Conservation (phyloP, 2,329 filamentous ascomycete species). For the Aspergillus phoenicis region DNA sequence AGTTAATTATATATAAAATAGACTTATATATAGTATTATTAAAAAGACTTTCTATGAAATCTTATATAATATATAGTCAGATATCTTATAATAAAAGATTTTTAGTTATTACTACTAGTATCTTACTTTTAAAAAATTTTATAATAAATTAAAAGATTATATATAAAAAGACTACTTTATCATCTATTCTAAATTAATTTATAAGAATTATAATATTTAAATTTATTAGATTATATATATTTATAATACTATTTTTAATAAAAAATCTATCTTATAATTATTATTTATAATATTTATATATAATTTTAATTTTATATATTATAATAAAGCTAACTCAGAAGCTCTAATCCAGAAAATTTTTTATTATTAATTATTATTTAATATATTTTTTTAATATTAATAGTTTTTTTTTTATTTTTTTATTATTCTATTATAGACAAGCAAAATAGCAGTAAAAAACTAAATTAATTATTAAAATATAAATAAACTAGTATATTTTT, state of each 20-base stretch:
- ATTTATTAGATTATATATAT: background rate
- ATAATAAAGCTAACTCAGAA: background rate
- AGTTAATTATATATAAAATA: slow-evolving; percentile 9
- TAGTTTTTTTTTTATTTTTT: background rate
- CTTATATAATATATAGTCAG: background rate
- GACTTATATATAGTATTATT: slow-evolving; percentile 1
- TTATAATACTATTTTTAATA: background rate
- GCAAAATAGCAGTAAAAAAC: background rate
- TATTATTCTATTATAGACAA: background rate
- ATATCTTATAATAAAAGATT: background rate
- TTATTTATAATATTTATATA: background rate
- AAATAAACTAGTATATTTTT: background rate
- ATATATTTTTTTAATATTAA: background rate
- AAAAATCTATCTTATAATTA: background rate
- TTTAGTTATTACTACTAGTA: background rate
- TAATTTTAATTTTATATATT: background rate
- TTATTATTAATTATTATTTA: background rate
- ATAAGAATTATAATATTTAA: background rate
- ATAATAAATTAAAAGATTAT: background rate
- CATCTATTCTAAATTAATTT: background rate
- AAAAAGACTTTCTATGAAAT: too few relatives aligned
- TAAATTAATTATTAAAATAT: background rate
- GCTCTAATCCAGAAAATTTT: background rate
- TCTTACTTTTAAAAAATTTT: background rate
- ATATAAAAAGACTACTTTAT: background rate